These are phyloP conservation scores for Lepiota venenata DNA, from an alignment of 768 basidiomycete species.

Conservation along the genomic window DNA sequence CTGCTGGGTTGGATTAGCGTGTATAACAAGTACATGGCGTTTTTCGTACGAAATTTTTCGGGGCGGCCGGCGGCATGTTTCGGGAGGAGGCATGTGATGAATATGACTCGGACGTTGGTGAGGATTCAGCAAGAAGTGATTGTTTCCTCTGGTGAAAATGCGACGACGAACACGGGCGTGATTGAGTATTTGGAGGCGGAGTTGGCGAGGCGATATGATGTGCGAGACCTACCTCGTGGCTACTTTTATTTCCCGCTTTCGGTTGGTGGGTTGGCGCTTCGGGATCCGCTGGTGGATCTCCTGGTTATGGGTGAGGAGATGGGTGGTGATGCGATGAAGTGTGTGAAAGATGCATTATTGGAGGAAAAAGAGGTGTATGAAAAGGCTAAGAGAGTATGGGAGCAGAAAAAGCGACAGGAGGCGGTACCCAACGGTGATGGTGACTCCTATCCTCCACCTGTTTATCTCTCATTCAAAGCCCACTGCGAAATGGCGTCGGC, in stretches of 20 bases:
- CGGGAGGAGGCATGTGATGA: constrained; percentile 26
- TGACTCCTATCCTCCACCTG: background rate
- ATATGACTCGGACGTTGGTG: constrained; percentile 28
- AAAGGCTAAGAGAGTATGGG: background rate
- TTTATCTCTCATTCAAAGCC: background rate
- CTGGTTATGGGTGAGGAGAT: constrained; percentile 22
- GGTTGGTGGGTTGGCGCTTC: constrained; percentile 33
- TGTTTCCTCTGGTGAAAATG: background rate
- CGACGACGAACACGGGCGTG: constrained; percentile 1
- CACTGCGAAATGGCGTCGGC: background rate
- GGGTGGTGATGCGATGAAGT: constrained; percentile 13
- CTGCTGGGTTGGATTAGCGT: constrained; percentile 35
- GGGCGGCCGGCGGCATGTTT: constrained; percentile 31
- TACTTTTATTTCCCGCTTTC: constrained; percentile 37
- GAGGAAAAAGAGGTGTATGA: constrained; percentile 8
- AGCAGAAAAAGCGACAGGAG: background rate
- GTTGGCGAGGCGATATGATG: constrained; percentile 27
- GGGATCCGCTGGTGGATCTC: constrained; percentile 34
- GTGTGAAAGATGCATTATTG: constrained; percentile 2
- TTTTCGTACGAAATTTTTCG: constrained; percentile 33
- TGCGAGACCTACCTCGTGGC: constrained; percentile 33
- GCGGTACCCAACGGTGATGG: background rate
- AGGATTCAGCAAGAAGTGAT: constrained; percentile 29
- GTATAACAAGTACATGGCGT: constrained; percentile 38
- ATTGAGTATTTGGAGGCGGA: constrained; percentile 20